Evolutionary conservation across 192 early-diverging fungal species (phyloP), one percentile per base, ranked within the genome.

Genomic region (Thamnidium elegans): DNA sequence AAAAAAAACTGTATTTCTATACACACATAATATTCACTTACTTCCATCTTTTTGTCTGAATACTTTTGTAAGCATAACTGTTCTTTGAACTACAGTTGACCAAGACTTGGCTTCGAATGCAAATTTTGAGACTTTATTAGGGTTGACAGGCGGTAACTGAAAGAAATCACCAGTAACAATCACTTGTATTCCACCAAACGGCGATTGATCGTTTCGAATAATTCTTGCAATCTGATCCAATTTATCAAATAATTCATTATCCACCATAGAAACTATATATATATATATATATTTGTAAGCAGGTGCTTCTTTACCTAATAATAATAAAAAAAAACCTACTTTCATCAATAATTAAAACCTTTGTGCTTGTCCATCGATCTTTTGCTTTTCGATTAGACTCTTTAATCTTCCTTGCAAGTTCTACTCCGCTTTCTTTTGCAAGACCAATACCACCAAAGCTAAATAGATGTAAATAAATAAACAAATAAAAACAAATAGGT

Each of bases 41-140:
- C 81, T 62, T 52, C 65, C 55, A 68, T 97, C 93, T 69, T 84
- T 89, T 60, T 97, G 95, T 30, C 95, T 75, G 63, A 92, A 97
- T 21, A 95, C 90, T 47, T 88, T 83, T 7, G 78, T 87, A 54
- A 97, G 63, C 74, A 90, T 74, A 30, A 90, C 77, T 7, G 85
- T 89, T 17, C 73, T 67, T 13, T 69, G 55, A 5, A 91, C 73
- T 0, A 74, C 77, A 34, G 19, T 59, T 13, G 31, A 39, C 91
- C 91, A 93, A 10, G 77, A 62, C 6, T 70, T 48, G 21, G 83
- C 69, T 48, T 93, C 88, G 66, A 91, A 91, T 13, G 81, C 85
- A 69, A 89, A 87, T 69, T 76, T 76, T 7, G 74, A 73, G 2
- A 50, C 63, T 23, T 77, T 75, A 30, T 58, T 58, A 42, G 77